A percentile compares a stretch with the other conserved stretches of the same genome.
These are phyloP conservation scores for Fusarium veterinarium DNA, from an alignment of 2,329 filamentous ascomycete genomes.

Conservation along the genomic window DNA sequence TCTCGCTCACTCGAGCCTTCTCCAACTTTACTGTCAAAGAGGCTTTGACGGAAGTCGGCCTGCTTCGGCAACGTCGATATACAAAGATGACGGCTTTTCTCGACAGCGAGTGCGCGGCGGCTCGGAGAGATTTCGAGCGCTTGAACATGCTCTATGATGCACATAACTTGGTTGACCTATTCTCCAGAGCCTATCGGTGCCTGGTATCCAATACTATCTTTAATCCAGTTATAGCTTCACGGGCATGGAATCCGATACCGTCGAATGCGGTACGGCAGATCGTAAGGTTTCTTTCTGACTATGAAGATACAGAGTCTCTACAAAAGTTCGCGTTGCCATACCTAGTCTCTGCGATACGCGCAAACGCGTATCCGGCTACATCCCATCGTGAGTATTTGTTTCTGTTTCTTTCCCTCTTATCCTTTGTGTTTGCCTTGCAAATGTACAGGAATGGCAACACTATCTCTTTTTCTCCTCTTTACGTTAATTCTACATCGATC, in stretches of 20 bases:
- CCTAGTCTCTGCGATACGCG: background rate
- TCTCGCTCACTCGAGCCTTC: background rate
- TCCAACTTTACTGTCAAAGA: background rate
- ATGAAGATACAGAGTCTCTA: background rate
- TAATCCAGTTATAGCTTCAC: background rate
- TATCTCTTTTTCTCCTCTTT: no score
- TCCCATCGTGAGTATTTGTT: background rate
- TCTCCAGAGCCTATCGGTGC: background rate
- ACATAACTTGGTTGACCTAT: background rate
- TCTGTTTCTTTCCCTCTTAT: no score
- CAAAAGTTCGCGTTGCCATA: background rate
- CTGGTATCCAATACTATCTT: background rate
- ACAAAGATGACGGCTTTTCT: background rate
- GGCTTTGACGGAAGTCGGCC: background rate
- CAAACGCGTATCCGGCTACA: background rate
- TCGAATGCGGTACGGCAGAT: background rate
- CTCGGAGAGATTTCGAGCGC: background rate
- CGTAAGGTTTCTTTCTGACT: background rate
- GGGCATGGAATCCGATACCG: background rate
- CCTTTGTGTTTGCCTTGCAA: no score
- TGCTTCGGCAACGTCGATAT: background rate
- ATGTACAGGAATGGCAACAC: no score
- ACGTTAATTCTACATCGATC: no score
- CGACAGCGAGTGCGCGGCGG: background rate
- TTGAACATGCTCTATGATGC: background rate